phyloP scores from a whole-genome alignment of 441 rosid species.

The Brassica hybrid region DNA sequence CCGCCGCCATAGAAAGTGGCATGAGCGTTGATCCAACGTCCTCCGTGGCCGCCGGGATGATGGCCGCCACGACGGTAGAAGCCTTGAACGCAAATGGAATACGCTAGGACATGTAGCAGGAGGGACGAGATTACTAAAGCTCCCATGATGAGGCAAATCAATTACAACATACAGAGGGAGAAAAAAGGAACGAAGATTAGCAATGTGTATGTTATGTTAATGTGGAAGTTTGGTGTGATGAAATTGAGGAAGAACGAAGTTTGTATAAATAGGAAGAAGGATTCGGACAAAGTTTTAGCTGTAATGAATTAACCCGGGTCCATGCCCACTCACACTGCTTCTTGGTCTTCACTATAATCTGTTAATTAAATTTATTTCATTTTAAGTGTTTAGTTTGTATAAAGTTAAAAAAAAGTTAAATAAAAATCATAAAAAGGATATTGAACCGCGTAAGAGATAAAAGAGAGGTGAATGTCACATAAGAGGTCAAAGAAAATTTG shows the following conservation, averaged over 20 bases:
- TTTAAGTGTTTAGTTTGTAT: not conserved
- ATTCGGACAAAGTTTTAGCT: slow-evolving; percentile 32
- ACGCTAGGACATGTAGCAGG: slow-evolving; percentile 24
- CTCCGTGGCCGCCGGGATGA: slow-evolving; percentile 42
- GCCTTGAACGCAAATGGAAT: slow-evolving; percentile 32
- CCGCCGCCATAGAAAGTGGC: slow-evolving; percentile 97
- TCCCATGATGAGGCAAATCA: slow-evolving; percentile 35
- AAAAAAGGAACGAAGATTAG: not conserved
- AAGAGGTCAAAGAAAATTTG: slow-evolving; percentile 23
- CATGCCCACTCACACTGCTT: slow-evolving; percentile 35
- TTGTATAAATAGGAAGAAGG: slow-evolving; percentile 30
- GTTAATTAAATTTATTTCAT: slow-evolving; percentile 12
- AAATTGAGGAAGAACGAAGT: slow-evolving; percentile 23
- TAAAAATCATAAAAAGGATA: not conserved
- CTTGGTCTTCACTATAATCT: slow-evolving; percentile 20
- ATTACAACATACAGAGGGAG: slow-evolving; percentile 24
- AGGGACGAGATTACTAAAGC: slow-evolving; percentile 19
- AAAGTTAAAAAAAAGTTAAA: not conserved
- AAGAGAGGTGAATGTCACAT: slow-evolving; percentile 9
- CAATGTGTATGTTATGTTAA: slow-evolving; percentile 14
- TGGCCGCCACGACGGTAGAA: slow-evolving; percentile 30
- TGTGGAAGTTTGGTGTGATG: slow-evolving; percentile 17
- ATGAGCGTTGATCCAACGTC: slow-evolving; percentile 80
- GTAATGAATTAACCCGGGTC: slow-evolving; percentile 39
- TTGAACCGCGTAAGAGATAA: slow-evolving; percentile 16